Evolutionary conservation across 139 green algal species (phyloP), one percentile per base, ranked within the genome.

Genomic region (Penium margaritaceum): DNA sequence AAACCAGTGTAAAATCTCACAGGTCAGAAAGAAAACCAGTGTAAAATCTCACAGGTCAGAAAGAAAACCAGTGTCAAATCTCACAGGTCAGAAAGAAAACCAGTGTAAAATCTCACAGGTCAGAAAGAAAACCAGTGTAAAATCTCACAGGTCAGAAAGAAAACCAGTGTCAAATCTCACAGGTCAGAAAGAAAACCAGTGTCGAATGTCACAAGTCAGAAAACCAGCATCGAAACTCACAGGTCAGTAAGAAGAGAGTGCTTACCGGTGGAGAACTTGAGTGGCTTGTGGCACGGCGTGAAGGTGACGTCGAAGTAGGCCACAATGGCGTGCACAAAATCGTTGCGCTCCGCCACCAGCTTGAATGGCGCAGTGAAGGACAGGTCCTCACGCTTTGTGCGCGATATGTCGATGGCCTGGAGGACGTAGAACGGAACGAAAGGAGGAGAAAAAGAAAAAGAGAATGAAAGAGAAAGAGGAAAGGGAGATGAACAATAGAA

Each of bases 241-340:
- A 57, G 21, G 19, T 57, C 19, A 57, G 21, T 57, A 19, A 66
- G 30, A 37, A 14, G 30, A 44, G 57, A 15, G 57, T 58, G 63
- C 24, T 30, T 64, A 75, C 77, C 62, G 3, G 87, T 91, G 3
- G 80, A 85, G 39, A 91, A 88, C 62, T 67, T 55, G n/a, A 94
- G 39, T 4, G 82, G 84, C 83, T 95, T 95, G 81, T 97, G 90
- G 60, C 88, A 85, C n/a, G 69, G 66, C 17, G 68, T 85, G 64
- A 97, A 97, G 15, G 51, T 38, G 1, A 95, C 84, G 77, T 96
- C 91, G 84, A 97, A 97, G 80, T 89, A 96, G 7, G 72, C 86
- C 57, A 93, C 92, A 24, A 97, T 66, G 3, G 90, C 92, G 69
- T 96, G 91, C 2, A 97, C 62, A 75, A 95, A 95, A 77, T 96